These are phyloP conservation scores for Gossypium trilobum DNA, from an alignment of 441 rosid genomes.

Conservation along the genomic window DNA sequence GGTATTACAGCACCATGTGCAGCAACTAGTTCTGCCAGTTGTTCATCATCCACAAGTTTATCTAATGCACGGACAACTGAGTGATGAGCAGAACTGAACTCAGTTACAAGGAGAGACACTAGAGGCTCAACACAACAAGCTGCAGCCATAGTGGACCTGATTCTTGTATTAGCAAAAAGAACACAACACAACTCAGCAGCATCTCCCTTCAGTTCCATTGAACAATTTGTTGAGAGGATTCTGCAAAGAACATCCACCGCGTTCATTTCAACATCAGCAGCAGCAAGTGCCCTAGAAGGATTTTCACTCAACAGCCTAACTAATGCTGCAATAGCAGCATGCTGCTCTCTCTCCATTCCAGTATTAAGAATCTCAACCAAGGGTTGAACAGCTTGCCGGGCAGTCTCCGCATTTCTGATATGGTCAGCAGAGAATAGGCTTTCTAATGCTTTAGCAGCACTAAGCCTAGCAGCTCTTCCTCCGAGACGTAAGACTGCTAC, in stretches of 20 bases:
- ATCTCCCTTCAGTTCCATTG: slow-evolving; percentile 96
- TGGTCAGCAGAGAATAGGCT: slow-evolving; percentile 95
- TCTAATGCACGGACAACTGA: slow-evolving; percentile 93
- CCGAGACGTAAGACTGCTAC: slow-evolving; percentile 96
- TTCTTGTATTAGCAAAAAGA: slow-evolving; percentile 85
- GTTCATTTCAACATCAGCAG: slow-evolving; percentile 97
- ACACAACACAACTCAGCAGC: slow-evolving; percentile 98
- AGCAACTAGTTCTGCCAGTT: slow-evolving; percentile 96
- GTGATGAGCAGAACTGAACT: slow-evolving; percentile 89
- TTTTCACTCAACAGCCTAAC: slow-evolving; percentile 92
- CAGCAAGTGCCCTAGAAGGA: slow-evolving; percentile 89
- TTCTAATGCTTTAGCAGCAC: slow-evolving; percentile 97
- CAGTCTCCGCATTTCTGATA: slow-evolving; percentile 86
- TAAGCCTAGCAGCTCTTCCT: slow-evolving; percentile 92
- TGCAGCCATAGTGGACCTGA: slow-evolving; percentile 97
- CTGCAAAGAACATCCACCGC: slow-evolving; percentile 98
- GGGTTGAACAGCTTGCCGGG: slow-evolving; percentile 97
- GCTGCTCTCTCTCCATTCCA: slow-evolving; percentile 95
- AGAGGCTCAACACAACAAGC: slow-evolving; percentile 99
- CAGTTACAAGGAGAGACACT: slow-evolving; percentile 87
- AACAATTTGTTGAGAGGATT: slow-evolving; percentile 86
- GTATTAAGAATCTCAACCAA: slow-evolving; percentile 94
- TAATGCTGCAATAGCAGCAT: slow-evolving; percentile 97
- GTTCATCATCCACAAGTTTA: slow-evolving; percentile 96
- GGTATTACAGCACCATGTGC: slow-evolving; percentile 99